Evolutionary conservation across 805 yeast genomes (phyloP).

Genomic region (Candida railenensis): DNA sequence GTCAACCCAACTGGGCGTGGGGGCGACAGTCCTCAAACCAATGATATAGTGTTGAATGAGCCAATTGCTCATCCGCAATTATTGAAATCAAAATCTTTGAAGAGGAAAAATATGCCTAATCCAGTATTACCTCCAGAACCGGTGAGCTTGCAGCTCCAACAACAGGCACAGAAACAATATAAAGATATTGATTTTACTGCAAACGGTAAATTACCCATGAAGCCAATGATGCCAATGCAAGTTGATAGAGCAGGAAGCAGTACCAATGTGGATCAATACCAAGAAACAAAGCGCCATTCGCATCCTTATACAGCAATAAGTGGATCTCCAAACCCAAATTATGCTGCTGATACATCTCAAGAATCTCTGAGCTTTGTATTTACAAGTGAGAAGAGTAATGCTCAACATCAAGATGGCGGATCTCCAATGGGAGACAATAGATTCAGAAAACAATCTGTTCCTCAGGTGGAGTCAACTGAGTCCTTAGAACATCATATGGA

Average conservation of each 20-base stretch:
- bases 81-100: slow-evolving; percentile 21
- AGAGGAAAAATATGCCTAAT: slow-evolving; percentile 20
- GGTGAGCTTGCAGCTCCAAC: slow-evolving; percentile 4
- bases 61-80: slow-evolving; percentile 21
- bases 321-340: not conserved
- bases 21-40: not conserved
- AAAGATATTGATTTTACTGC: slow-evolving; percentile 40
- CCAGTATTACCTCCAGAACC: slow-evolving; percentile 21
- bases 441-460: slow-evolving; percentile 6
- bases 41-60: slow-evolving; percentile 13
- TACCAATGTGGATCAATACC: slow-evolving; percentile 1
- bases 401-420: not conserved
- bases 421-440: slow-evolving; percentile 24
- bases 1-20: slow-evolving; percentile 4
- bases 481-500: too few relatives aligned
- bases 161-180: slow-evolving; percentile 19
- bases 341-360: not conserved
- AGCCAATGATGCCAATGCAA: slow-evolving; percentile 40
- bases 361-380: slow-evolving; percentile 18
- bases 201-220: slow-evolving; percentile 41
- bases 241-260: slow-evolving; percentile 19
- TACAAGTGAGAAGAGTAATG: slow-evolving; percentile 1
- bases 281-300: slow-evolving; percentile 1
- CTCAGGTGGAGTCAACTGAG: slow-evolving; percentile 3
- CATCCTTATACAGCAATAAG: slow-evolving; percentile 1